Base-by-base conservation (phyloP, 1,284 basidiomycete genomes). In the Ganoderma meredithae region DNA sequence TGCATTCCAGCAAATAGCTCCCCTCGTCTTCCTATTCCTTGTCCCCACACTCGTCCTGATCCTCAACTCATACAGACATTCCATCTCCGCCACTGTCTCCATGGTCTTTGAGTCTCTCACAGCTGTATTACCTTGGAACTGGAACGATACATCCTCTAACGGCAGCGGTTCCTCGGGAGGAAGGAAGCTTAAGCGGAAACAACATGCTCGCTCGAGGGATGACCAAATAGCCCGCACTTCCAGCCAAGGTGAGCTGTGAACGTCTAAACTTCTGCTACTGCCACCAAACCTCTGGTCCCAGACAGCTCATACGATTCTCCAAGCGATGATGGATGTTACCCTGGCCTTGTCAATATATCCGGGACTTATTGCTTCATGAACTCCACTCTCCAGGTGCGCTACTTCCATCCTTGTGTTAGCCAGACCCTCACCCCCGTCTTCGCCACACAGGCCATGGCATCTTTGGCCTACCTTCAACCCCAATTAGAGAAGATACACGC, bases 341-440 rank as follows among this genome's bases (percentile, higher is more conserved):
- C 94, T 6, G 96, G 95, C 1, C 89, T 97, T 65, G 92, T 96
- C 75, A 97, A 98, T 76, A 90, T 96, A 44, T 95, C 94, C n/a
- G 95, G 96, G 10, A 96, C 95, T 62, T 93, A 97, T 71, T 97
- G 96, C 77, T 98, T 97, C 82, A 93, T 97, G 90, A 96, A 98
- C 78, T 95, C 95, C 15, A 96, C 95, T 3, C 82, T 97, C 12
- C 95, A 97, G 87, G 95, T 94, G 71, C 71, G 84, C 76, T 62
- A 13, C 64, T 64, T 60, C 36, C 9, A 36, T 8, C 56, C 19
- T 17, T 7, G 2, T 53, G 43, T 31, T n/a, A 52, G n/a, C 39
- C 25, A 7, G 41, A 15, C 60, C 65, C 63, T 67, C 47, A 69
- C 43, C 13, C 63, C 25, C 47, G n/a, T 49, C 31, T 49, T 12